Evolutionary conservation across 176 grass and related monocot genomes (phyloP), one percentile per base, ranked within the genome.

Genomic region (Avena insularis): DNA sequence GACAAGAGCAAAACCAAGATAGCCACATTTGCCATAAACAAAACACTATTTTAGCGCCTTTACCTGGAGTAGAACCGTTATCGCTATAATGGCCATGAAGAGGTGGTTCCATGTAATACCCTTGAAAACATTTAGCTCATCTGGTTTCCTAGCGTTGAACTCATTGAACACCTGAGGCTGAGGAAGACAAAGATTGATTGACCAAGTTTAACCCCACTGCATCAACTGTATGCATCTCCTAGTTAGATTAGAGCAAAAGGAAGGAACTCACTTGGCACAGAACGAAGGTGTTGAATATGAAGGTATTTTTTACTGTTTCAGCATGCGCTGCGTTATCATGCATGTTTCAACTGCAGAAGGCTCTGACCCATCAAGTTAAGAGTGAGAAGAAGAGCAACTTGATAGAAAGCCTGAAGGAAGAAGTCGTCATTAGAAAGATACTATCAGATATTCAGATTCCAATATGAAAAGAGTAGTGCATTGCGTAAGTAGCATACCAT

Each of bases 251-350:
- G 76, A 67, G 2, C 12, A 77, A 87, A 73, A 67, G 29, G 38
- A 45, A 55, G 4, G 29, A 87, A 92, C 86, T 88, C 84, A 96
- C 97, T 71, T 99, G 97, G 27, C 92, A 99, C 20, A 99, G 91
- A 69, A 99, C 97, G 86, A 99, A 99, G 6, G 97, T 92, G 83
- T 96, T 99, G 72, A 99, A 99, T 85, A 99, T 99, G 73, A 99
- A 96, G 2, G 94, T 94, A 79, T 99, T 94, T 90, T 96, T 99
- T 36, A 87, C 85, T 90, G 89, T 88, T 71, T 96, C 92, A 25
- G 94, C 94, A 79, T 99, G 97, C 10, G 84, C 89, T 43, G 2
- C 20, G 82, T 85, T 65, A 20, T 94, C 92, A 66, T 90, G 90
- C 92, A 66, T 90, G 90, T 58, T 88, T 89, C 83, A 99, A 91